Evolutionary conservation across 2,329 filamentous ascomycete genomes (phyloP), one percentile per base, ranked within the genome.

Genomic region (Colletotrichum incanum): DNA sequence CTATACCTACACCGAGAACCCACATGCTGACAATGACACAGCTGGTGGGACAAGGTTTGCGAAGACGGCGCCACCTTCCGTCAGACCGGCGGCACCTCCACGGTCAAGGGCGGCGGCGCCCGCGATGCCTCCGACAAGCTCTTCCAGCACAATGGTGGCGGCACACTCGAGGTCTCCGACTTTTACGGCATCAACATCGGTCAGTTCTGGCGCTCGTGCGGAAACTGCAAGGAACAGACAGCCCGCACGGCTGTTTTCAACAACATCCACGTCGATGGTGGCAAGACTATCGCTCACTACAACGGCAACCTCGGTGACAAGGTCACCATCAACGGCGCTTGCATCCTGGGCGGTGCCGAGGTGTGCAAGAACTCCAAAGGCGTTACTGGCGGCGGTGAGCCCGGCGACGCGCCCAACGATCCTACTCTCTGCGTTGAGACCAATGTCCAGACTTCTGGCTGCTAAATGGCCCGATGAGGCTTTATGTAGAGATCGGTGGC

Each of bases 161-260:
- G 83, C 23, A 83, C 80, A 0, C 74, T 83, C 12, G 75, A 77
- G 31, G 77, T 83, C 71, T 81, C 79, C 69, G 77, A 83, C 75
- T 87, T 71, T 41, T 71, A 60, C 63, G 67, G 54, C 2, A 47
- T 55, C 54, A 43, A 71, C 23, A 39, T 87, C 54, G 86, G 86
- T 61, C 88, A 88, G 75, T 78, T 88, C 18, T 85, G 84, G 73
- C 84, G 86, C 67, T 83, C 80, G 67, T 88, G 86, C 75, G 86
- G 86, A 50, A 87, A 71, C 67, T 71, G 67, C 67, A 49, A 71
- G 28, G 12, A 18, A 12, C 67, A 71, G 63, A 39, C 45, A 12
- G 67, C 67, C 16, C 67, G 83, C 50, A 84, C 82, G 67, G 79
- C 58, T 0, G 31, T 41, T 55, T 67, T 71, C 54, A 66, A 43